Evolutionary conservation across 228 moss, liverwort and hornwort species (phyloP), one percentile per base, ranked within the genome.

Genomic region (Sphagnum magellanicum): DNA sequence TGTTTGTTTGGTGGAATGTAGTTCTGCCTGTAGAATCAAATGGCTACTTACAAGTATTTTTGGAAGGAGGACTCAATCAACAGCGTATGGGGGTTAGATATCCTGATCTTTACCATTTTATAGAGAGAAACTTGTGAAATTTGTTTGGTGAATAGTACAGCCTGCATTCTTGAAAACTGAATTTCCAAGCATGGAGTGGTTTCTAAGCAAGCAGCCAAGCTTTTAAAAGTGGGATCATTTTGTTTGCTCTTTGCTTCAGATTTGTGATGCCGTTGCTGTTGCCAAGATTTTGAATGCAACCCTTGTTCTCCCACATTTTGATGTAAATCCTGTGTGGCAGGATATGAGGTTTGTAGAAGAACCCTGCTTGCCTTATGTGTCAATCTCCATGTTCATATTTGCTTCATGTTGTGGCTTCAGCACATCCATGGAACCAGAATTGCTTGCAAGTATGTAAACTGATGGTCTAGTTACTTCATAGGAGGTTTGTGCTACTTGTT

Each of bases 61-160:
- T 98, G 71, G 98, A 98, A 73, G 98, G 98, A 52, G 98, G 98
- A 17, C 74, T 98, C 58, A 98, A 98, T 90, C 98, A 98, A 66
- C 93, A 94, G 84, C 93, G 98, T 59, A 93, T 98, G 92, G 98
- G 98, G 83, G 94, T 91, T 65, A 77, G 85, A 59, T 16, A 48
- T 74, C 16, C 60, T 75, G 62, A 65, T 46, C 66, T 66, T 32
- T 11, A 10, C 14, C 17, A 15, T 12, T 53, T 17, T 6, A 14
- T 12, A 14, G 13, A 9, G 52, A 9, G 16, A 7, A 16, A 14
- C 57, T n/a, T 61, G 16, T 49, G 50, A 8, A 7, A 16, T 13
- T 10, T 47, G 8, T 67, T 49, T 16, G 15, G 48, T 5, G 16
- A 49, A 12, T 7, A 6, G 49, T n/a, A 10, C 47, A 32, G 16